Percentiles rank a stretch among this genome's conserved stretches.
Evolutionary conservation across 768 basidiomycete species (phyloP).

Genomic region (Lanmaoa pseudosensibilis): DNA sequence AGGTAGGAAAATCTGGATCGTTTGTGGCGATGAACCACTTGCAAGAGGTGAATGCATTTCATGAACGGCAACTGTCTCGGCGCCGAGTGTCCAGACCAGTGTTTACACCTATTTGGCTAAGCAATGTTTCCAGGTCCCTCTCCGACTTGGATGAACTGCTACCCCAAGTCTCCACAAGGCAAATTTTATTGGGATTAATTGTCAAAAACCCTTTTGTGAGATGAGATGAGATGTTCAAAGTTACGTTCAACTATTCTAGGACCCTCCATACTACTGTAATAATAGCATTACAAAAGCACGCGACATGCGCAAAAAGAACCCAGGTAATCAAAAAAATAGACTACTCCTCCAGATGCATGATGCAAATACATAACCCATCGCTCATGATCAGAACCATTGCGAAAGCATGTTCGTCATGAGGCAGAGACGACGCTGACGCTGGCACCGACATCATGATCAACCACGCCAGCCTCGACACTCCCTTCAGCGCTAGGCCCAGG

Average conservation of each 20-base stretch:
- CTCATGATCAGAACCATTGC: not conserved
- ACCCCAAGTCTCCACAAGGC: too few species aligned
- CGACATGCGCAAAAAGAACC: too few species aligned
- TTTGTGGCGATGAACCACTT: not conserved
- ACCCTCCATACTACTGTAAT: too few species aligned
- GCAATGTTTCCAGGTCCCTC: not conserved
- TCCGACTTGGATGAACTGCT: too few species aligned
- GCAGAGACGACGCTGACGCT: not conserved
- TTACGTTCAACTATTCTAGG: too few species aligned
- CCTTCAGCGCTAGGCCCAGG: not conserved
- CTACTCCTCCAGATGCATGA: not conserved
- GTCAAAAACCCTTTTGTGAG: too few species aligned
- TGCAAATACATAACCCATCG: not conserved
- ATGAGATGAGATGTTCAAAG: too few species aligned
- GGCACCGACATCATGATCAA: not conserved
- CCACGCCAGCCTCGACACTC: not conserved
- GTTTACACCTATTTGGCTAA: not conserved
- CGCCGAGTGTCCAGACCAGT: not conserved
- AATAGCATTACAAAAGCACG: too few species aligned
- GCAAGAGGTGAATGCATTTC: not conserved
- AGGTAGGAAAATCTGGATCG: conserved; percentile 11
- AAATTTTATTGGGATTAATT: too few species aligned
- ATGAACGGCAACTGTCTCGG: too few species aligned
- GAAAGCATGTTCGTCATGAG: conserved; percentile 9
- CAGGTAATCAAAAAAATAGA: not conserved